These are phyloP conservation scores for Sclerotinia subarctica DNA, from an alignment of 2,329 filamentous ascomycete species.

Conservation along the genomic window DNA sequence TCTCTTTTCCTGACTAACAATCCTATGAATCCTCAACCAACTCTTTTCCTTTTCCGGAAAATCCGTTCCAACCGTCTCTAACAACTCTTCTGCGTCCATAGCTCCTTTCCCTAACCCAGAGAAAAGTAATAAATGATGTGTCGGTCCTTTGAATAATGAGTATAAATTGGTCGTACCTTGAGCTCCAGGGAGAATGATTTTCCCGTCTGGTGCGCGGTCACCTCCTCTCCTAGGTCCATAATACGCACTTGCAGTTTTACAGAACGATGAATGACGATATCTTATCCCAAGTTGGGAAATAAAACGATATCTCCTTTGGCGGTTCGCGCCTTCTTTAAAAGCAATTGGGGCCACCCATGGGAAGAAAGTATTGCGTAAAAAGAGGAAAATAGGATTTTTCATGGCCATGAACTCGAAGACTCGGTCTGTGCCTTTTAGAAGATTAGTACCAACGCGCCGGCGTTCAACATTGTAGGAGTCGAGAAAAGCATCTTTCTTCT, in stretches of 20 bases:
- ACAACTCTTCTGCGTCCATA: slow-evolving; percentile 26
- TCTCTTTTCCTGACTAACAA: slow-evolving; percentile 11
- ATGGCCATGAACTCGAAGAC: slow-evolving; percentile 43
- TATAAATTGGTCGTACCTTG: slow-evolving; percentile 31
- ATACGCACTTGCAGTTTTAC: slow-evolving; percentile 38
- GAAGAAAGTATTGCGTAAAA: slow-evolving; percentile 43
- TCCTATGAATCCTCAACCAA: slow-evolving; percentile 15
- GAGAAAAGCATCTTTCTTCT: slow-evolving; percentile 42
- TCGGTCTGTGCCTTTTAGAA: slow-evolving; percentile 45
- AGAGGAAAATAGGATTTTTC: slow-evolving; percentile 39
- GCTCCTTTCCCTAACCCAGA: slow-evolving; percentile 26
- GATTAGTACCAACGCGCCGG: slow-evolving; percentile 44
- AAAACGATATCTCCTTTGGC: slow-evolving; percentile 37
- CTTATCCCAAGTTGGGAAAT: slow-evolving; percentile 45
- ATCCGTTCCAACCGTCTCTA: slow-evolving; percentile 18
- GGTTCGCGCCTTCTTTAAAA: slow-evolving; percentile 28
- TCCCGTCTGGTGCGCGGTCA: slow-evolving; percentile 46
- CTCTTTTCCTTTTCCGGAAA: slow-evolving; percentile 13
- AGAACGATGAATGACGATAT: slow-evolving; percentile 44
- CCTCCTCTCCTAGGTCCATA: slow-evolving; percentile 45
- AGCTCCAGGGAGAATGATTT: slow-evolving; percentile 24
- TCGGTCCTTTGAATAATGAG: slow-evolving; percentile 32
- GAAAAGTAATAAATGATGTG: slow-evolving; percentile 40
- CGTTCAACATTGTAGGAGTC: slow-evolving; percentile 49
- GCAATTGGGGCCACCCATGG: slow-evolving; percentile 43